Evolutionary conservation across 106 monocot genomes (phyloP).

Genomic region (Dendrobium officinale): DNA sequence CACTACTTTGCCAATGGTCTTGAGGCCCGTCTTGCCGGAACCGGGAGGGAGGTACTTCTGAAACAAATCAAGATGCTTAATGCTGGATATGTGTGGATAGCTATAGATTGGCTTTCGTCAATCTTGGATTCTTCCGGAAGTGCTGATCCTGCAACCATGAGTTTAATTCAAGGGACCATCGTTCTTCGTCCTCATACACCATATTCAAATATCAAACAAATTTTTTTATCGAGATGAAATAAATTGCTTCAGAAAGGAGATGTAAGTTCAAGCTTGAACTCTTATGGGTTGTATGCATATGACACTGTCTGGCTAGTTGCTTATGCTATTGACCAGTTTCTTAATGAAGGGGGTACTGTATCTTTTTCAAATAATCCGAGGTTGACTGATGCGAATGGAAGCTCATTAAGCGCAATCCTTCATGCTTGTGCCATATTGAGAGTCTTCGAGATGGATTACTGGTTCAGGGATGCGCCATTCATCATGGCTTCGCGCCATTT

Average conservation of each 20-base stretch:
- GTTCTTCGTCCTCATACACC: conserved; percentile 45
- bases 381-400: conserved; percentile 30
- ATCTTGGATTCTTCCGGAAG: conserved; percentile 34
- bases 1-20: too few relatives aligned
- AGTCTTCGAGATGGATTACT: too few relatives aligned
- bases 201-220: conserved; percentile 35
- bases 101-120: conserved; percentile 71
- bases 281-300: conserved; percentile 71
- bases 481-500: too few relatives aligned
- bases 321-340: conserved; percentile 50
- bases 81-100: conserved; percentile 75
- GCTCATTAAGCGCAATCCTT: not conserved
- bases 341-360: conserved; percentile 29
- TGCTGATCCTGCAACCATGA: conserved; percentile 26
- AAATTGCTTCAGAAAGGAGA: conserved; percentile 13
- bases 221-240: conserved; percentile 50
- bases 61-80: conserved; percentile 32
- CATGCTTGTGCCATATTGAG: too few relatives aligned
- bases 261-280: conserved; percentile 33
- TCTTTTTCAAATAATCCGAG: conserved; percentile 51
- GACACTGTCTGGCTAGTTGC: conserved; percentile 78
- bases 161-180: conserved; percentile 50
- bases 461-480: too few relatives aligned
- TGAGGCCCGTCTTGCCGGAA: too few relatives aligned
- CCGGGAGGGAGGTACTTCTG: too few relatives aligned